Base-by-base conservation (phyloP, 2,329 filamentous ascomycete genomes). In the Hortaea sp. region DNA sequence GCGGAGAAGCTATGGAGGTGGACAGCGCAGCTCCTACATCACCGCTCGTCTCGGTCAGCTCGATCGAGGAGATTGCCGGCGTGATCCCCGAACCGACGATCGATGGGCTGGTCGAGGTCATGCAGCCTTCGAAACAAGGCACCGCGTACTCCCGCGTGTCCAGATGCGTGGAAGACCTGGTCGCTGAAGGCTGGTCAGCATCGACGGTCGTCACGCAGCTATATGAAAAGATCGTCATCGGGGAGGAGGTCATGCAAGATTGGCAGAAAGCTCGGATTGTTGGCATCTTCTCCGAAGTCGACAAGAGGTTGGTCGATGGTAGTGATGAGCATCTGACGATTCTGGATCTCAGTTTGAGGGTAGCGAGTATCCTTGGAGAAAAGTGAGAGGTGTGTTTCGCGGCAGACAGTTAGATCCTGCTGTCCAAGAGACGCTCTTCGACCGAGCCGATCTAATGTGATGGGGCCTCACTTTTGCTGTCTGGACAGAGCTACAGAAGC, bases 141-240 rank as follows among this genome's bases (percentile, higher is more conserved):
- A 74, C 40, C 11, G 29, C 51, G 1, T 98, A 94, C 60, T 76
- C 81, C 49, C 75, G 77, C 9, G 78, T 98, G 11, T 81, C 88
- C 0, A 81, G 80, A 53, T 20, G 20, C 20, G 85, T 97, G 5
- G 86, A 89, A 57, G 85, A 95, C 53, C 81, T 98, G 73, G 82
- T 97, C 41, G 90, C 90, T 0, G 92, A 97, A 68, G 92, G 92
- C 6, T 98, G 92, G 90, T 95, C 89, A 64, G 92, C 90, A 27
- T 81, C 82, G 5, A 92, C 97, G 67, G 79, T 95, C 28, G 76
- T 97, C 34, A 72, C 77, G 12, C 88, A 95, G 75, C 71, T 95
- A 38, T 97, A 95, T 61, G 84, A 92, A 66, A 73, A 77, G 28
- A 70, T 97, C 34, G 77, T 95, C 29, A 48, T 65, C 13, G 86